These are phyloP conservation scores for Bruguiera hainesii DNA, from an alignment of 441 rosid species.

Conservation along the genomic window DNA sequence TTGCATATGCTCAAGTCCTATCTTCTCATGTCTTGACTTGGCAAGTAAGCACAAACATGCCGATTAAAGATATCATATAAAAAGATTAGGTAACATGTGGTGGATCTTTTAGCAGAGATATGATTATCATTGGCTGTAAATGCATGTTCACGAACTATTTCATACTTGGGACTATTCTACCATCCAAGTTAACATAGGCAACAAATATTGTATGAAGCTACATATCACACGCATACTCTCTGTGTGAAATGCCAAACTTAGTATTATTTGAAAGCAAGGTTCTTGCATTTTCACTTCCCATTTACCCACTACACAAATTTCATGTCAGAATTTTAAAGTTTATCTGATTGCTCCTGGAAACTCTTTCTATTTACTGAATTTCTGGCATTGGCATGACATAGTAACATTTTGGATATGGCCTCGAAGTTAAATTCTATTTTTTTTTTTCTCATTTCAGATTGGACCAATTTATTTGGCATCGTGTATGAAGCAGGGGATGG, in stretches of 20 bases:
- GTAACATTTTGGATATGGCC: too few relatives aligned
- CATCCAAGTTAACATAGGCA: not conserved
- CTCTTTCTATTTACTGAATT: too few relatives aligned
- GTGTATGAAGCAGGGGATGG: slow-evolving; percentile 82
- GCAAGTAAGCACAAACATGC: slow-evolving; percentile 60
- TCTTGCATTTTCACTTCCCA: too few relatives aligned
- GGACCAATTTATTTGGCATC: slow-evolving; percentile 87
- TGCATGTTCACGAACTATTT: too few relatives aligned
- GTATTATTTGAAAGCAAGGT: not conserved
- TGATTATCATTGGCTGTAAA: not conserved
- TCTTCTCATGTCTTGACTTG: slow-evolving; percentile 90
- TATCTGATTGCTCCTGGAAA: too few relatives aligned
- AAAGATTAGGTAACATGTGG: slow-evolving; percentile 6
- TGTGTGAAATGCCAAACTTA: not conserved
- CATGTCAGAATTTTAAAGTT: too few relatives aligned
- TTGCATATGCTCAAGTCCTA: slow-evolving; percentile 92
- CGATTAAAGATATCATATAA: not conserved
- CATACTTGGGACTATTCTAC: not conserved
- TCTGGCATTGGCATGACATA: too few relatives aligned
- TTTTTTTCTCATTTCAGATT: slow-evolving; percentile 44
- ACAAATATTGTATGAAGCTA: too few relatives aligned
- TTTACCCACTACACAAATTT: too few relatives aligned
- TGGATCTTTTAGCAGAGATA: not conserved
- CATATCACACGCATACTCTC: not conserved
- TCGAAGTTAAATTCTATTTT: not conserved